These are phyloP conservation scores for Penicillium salamii DNA, from an alignment of 495 filamentous ascomycete species.

Conservation along the genomic window DNA sequence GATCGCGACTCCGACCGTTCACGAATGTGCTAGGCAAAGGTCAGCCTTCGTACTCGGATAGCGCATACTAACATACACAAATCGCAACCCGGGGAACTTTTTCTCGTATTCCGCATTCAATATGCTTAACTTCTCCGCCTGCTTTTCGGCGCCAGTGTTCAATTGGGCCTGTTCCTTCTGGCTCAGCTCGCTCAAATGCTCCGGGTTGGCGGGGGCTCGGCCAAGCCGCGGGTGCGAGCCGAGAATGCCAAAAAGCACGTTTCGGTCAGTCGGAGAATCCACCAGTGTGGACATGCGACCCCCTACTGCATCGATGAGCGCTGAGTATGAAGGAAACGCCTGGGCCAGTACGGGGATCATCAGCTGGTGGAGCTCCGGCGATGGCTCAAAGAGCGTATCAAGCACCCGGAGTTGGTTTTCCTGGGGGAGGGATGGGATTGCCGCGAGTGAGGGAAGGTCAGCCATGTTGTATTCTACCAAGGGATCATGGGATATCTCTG, in stretches of 20 bases:
- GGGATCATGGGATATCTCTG: background rate
- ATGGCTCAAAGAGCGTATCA: slow-evolving; percentile 86
- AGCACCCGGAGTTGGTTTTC: slow-evolving; percentile 60
- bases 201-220: slow-evolving; percentile 56
- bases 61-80: slow-evolving; percentile 59
- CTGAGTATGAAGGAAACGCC: slow-evolving; percentile 59
- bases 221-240: slow-evolving; percentile 88
- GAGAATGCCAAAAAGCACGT: slow-evolving; percentile 66
- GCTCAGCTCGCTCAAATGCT: slow-evolving; percentile 66
- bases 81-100: slow-evolving; percentile 78
- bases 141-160: slow-evolving; percentile 50
- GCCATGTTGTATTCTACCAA: slow-evolving; percentile 27
- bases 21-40: slow-evolving; percentile 71
- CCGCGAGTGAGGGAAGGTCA: slow-evolving; percentile 49
- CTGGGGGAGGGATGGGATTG: slow-evolving; percentile 54
- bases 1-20: slow-evolving; percentile 68
- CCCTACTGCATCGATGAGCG: slow-evolving; percentile 57
- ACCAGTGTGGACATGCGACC: slow-evolving; percentile 50
- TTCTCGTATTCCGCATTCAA: slow-evolving; percentile 83
- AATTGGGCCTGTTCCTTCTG: slow-evolving; percentile 77
- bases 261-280: slow-evolving; percentile 47
- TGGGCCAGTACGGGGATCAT: slow-evolving; percentile 62
- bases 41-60: slow-evolving; percentile 9
- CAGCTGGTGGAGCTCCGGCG: slow-evolving; percentile 67
- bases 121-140: slow-evolving; percentile 41